phyloP scores from a whole-genome alignment of 2,329 filamentous ascomycete genomes.

The Ophiobolus disseminans region DNA sequence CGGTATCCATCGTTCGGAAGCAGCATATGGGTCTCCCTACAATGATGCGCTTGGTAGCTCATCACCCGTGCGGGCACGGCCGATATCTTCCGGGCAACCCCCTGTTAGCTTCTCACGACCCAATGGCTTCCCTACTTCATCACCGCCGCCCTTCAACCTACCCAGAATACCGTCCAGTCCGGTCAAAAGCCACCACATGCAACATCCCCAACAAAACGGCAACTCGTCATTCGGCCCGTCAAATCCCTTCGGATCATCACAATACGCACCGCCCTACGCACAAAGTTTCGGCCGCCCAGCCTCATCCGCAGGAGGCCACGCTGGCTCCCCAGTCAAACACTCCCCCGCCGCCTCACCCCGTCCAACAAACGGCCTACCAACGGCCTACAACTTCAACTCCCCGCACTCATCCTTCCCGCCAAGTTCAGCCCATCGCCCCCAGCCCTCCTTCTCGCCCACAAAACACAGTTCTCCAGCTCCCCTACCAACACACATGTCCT shows the following conservation, averaged over 20 bases:
- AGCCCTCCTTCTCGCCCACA: slow-evolving; percentile 45
- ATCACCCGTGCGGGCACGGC: slow-evolving; percentile 31
- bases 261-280: slow-evolving; percentile 23
- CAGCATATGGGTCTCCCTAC: slow-evolving; percentile 43
- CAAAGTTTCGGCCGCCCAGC: slow-evolving; percentile 42
- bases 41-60: slow-evolving; percentile 37
- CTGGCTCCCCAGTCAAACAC: slow-evolving; percentile 46
- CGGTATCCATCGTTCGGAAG: slow-evolving; percentile 48
- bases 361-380: slow-evolving; percentile 40
- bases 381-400: slow-evolving; percentile 46
- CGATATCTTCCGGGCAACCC: slow-evolving; percentile 29
- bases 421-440: slow-evolving; percentile 31
- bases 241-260: slow-evolving; percentile 31
- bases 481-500: slow-evolving; percentile 42
- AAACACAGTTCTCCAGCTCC: slow-evolving; percentile 50
- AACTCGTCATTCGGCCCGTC: slow-evolving; percentile 32
- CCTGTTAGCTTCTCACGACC: slow-evolving; percentile 19
- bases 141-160: slow-evolving; percentile 42
- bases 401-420: slow-evolving; percentile 58
- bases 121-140: slow-evolving; percentile 39
- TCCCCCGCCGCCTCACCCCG: slow-evolving; percentile 45
- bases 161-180: slow-evolving; percentile 34
- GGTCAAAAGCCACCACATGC: slow-evolving; percentile 32
- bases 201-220: slow-evolving; percentile 36
- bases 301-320: slow-evolving; percentile 36